Conservation (phyloP, 2,329 filamentous ascomycete genomes). For the Anthostomella pinea region DNA sequence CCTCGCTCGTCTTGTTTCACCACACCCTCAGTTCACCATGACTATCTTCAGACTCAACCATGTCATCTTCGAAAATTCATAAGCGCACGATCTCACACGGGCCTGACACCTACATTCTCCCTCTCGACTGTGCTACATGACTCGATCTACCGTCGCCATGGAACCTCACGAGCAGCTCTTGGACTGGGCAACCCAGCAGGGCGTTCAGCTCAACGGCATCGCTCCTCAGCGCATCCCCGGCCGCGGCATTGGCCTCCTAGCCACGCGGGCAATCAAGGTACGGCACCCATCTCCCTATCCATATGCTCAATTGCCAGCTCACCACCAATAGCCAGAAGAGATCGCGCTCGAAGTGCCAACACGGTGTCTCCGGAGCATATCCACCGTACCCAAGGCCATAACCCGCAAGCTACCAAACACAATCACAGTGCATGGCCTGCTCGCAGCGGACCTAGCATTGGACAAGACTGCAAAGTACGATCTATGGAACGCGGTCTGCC, state of each 20-base stretch:
- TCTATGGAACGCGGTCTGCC: constrained; percentile 67
- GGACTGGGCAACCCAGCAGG: constrained; percentile 63
- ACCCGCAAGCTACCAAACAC: constrained; percentile 48
- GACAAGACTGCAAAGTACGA: constrained; percentile 46
- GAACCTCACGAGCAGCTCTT: constrained; percentile 51
- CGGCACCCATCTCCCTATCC: background rate
- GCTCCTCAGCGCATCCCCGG: constrained; percentile 64
- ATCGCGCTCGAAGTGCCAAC: constrained; percentile 64
- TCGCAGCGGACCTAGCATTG: constrained; percentile 66
- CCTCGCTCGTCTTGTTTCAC: no score
- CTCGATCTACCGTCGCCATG: no score
- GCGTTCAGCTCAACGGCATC: constrained; percentile 66
- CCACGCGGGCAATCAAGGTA: constrained; percentile 65
- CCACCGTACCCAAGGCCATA: constrained; percentile 55
- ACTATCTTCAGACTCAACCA: no score
- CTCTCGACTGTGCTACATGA: no score
- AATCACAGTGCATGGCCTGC: constrained; percentile 65
- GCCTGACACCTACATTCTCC: no score
- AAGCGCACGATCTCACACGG: no score
- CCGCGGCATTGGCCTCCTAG: constrained; percentile 75
- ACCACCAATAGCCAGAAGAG: constrained; percentile 50
- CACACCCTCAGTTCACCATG: no score
- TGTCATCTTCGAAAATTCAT: no score
- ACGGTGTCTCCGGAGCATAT: constrained; percentile 60
- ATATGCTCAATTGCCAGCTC: background rate